Evolutionary conservation across 2,329 filamentous ascomycete genomes (phyloP), one percentile per base, ranked within the genome.

Genomic region (Penicillium sclerotigenum): DNA sequence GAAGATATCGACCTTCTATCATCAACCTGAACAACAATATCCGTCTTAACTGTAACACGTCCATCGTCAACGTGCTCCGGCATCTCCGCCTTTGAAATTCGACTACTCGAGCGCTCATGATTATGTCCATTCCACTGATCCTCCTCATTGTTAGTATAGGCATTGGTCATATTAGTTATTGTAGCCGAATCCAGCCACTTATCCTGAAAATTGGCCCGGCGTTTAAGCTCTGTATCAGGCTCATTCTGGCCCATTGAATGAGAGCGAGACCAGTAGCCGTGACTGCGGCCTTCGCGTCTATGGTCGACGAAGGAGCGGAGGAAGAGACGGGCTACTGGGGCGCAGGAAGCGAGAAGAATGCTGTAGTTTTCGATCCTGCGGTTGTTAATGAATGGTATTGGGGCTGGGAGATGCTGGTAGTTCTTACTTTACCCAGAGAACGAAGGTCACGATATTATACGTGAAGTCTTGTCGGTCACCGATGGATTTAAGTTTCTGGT

Each of bases 351-450:
- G 20, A 74, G 64, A 0, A 74, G 64, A 18, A 74, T 73, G 53
- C 64, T 68, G 55, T 72, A 73, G 47, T 74, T 74, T 54, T 74
- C 72, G 20, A 74, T 73, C 37, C 70, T 73, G 49, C 16, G 7
- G 1, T 3, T 28, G 50, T 60, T 45, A 59, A 52, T 31, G 8
- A 10, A 5, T 8, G 1, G 7, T 24, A 6, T 20, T 14, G 2
- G n/a, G 16, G 5, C 2, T 3, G 9, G 16, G 14, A 16, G 9
- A n/a, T 37, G 9, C 14, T 33, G 3, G 18, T 10, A 37, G 9
- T 26, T 59, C 66, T 56, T 63, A 74, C 71, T 74, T 74, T 20
- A 72, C 69, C 72, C 71, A 74, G 5, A 74, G 64, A 24, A 74
- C 51, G 34, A 73, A 72, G 1, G 63, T 47, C 22, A 73, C 65